Base-by-base conservation (phyloP, 169 alveolate genomes). In the Perkinsus marinus region DNA sequence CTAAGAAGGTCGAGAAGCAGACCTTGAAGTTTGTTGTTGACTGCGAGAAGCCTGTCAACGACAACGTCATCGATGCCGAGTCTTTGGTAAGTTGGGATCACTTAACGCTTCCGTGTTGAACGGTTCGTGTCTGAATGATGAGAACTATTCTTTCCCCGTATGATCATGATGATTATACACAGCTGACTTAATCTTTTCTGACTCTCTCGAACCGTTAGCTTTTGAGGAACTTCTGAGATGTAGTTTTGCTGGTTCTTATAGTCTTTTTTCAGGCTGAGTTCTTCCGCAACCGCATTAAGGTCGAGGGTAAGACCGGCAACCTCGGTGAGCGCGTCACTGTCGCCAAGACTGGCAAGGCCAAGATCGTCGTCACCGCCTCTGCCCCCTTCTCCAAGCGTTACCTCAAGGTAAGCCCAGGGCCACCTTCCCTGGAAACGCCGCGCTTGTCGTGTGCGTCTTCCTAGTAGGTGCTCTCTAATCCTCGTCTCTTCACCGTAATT, bases 331-430 rank as follows among this genome's bases (percentile, higher is more conserved):
- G 94, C 91, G 95, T 98, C 92, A 95, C 96, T 90, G 97, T 98
- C 43, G 91, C 97, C 95, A 95, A 97, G 68, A 79, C 90, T 79
- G 98, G 97, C 39, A 96, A 95, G 91, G 95, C 94, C 93, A 96
- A 96, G 94, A 95, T 98, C 91, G 95, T 92, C 93, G 95, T 98
- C 36, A 94, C 96, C 34, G 96, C 98, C 91, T 96, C 94, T 47
- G 94, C 97, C 79, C 99, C 99, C 43, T 97, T 98, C 97, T 96
- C 98, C 90, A 98, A 98, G 97, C 95, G 99, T 93, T 97, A 97
- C 96, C 93, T 98, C 68, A 95, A 95, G 96, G 97, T 95, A 79
- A 34, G 95, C 68, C 39, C 90, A 38, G 39, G 90, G 43, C 39
- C 39, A 79, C 39, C 39, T 36, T 79, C 90, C 43, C 39, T 38